Percentiles rank a stretch among this genome's conserved stretches.
Evolutionary conservation across 306 rosid genomes (phyloP).

Genomic region (Macrotyloma uniflorum): DNA sequence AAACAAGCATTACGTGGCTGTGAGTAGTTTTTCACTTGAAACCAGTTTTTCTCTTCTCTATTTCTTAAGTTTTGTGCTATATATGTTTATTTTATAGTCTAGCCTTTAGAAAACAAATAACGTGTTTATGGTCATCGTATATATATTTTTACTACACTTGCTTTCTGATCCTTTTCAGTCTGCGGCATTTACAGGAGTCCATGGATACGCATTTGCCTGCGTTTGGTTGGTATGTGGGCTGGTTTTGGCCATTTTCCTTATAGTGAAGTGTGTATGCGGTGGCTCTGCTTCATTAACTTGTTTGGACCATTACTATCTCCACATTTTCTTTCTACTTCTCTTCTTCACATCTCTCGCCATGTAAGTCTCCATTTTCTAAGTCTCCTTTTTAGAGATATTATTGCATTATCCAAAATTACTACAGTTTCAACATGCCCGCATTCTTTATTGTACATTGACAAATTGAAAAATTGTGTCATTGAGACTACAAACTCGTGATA

Average conservation of each 20-base stretch:
- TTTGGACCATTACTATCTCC: slow-evolving; percentile 46
- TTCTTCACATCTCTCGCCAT: slow-evolving; percentile 61
- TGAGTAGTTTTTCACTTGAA: slow-evolving; percentile 42
- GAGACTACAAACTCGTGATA: not conserved
- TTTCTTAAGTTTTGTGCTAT: not conserved
- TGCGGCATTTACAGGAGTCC: slow-evolving; percentile 89
- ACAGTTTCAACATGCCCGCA: not conserved
- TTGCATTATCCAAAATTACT: not conserved
- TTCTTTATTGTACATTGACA: not conserved
- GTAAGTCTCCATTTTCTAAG: slow-evolving; percentile 42
- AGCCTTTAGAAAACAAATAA: not conserved
- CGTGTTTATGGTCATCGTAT: not conserved
- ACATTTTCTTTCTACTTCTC: slow-evolving; percentile 49
- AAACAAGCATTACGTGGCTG: slow-evolving; percentile 71
- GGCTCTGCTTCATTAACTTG: slow-evolving; percentile 43
- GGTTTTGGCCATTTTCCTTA: slow-evolving; percentile 50
- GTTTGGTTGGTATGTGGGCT: slow-evolving; percentile 72
- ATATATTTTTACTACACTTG: slow-evolving; percentile 20
- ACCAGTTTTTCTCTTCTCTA: not conserved
- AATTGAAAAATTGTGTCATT: not conserved
- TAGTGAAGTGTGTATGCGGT: slow-evolving; percentile 39
- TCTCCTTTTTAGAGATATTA: not conserved
- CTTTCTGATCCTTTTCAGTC: slow-evolving; percentile 80
- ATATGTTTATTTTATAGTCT: not conserved
- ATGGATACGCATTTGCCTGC: slow-evolving; percentile 65